These are phyloP conservation scores for Talaromyces liani DNA, from an alignment of 495 filamentous ascomycete species.

Conservation along the genomic window DNA sequence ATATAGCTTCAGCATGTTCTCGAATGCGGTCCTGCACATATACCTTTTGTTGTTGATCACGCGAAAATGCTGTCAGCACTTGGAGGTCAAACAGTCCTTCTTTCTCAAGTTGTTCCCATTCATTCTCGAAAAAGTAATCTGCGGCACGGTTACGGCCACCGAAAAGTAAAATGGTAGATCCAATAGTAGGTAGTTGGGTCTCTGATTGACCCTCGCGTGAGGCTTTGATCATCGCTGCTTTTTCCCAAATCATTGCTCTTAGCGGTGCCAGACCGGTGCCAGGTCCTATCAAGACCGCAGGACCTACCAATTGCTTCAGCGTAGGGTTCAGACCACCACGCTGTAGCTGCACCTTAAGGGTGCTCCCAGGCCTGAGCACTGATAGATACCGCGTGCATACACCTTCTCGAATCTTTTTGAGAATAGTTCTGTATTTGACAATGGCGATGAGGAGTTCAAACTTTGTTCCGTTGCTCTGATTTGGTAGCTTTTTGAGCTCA, in stretches of 20 bases:
- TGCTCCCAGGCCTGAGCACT: constrained; percentile 48
- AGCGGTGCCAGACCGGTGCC: constrained; percentile 91
- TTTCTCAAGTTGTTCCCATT: constrained; percentile 51
- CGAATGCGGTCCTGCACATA: constrained; percentile 88
- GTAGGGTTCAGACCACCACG: constrained; percentile 48
- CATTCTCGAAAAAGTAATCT: constrained; percentile 74
- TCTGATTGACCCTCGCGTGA: constrained; percentile 22
- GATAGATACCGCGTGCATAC: constrained; percentile 85
- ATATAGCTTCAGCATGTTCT: constrained; percentile 49
- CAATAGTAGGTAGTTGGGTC: constrained; percentile 21
- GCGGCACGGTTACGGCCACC: constrained; percentile 65
- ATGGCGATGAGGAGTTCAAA: constrained; percentile 84
- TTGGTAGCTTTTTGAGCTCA: constrained; percentile 26
- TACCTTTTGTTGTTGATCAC: constrained; percentile 65
- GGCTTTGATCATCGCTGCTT: constrained; percentile 33
- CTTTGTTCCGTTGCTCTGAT: constrained; percentile 29
- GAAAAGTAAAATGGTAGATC: constrained; percentile 55
- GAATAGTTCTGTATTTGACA: constrained; percentile 83
- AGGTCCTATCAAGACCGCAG: constrained; percentile 75
- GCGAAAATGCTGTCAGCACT: constrained; percentile 76
- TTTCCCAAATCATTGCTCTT: constrained; percentile 69
- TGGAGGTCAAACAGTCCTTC: constrained; percentile 30
- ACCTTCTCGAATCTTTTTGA: constrained; percentile 77
- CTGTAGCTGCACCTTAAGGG: constrained; percentile 52
- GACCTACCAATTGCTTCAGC: constrained; percentile 35